These are phyloP conservation scores for Acacia crassicarpa DNA, from an alignment of 306 rosid genomes.

Conservation along the genomic window DNA sequence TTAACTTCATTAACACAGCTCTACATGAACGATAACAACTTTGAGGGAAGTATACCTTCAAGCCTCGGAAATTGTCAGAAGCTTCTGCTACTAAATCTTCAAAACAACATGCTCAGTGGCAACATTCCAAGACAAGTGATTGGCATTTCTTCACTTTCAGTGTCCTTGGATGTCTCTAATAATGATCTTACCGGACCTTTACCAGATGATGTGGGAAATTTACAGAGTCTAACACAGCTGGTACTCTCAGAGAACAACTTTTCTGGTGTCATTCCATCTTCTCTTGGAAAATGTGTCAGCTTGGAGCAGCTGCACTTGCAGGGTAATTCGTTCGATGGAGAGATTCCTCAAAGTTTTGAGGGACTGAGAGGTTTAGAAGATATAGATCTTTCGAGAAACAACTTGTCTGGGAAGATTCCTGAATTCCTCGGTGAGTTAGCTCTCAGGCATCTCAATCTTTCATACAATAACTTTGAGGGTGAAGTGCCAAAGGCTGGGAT, in stretches of 20 bases:
- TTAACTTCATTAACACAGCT: conserved; percentile 30
- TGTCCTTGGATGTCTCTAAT: conserved; percentile 41
- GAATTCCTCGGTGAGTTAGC: conserved; percentile 28
- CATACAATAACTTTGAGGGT: conserved; percentile 43
- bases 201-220: conserved; percentile 37
- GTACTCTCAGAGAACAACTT: conserved; percentile 40
- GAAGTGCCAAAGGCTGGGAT: conserved; percentile 38
- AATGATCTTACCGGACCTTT: conserved; percentile 38
- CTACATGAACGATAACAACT: conserved; percentile 25
- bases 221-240: conserved; percentile 21
- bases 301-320: conserved; percentile 38
- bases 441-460: conserved; percentile 35
- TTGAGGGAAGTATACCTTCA: conserved; percentile 44
- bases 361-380: conserved; percentile 37
- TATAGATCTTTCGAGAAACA: conserved; percentile 36
- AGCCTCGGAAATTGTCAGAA: conserved; percentile 40
- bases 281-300: conserved; percentile 35
- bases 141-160: conserved; percentile 37
- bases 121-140: conserved; percentile 40
- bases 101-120: conserved; percentile 40
- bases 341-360: conserved; percentile 30
- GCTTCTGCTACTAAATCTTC: conserved; percentile 28
- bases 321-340: conserved; percentile 42
- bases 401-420: conserved; percentile 42
- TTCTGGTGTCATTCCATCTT: conserved; percentile 39